These are phyloP conservation scores for Marasmius sp. DNA, from an alignment of 1,284 basidiomycete species.

Conservation along the genomic window DNA sequence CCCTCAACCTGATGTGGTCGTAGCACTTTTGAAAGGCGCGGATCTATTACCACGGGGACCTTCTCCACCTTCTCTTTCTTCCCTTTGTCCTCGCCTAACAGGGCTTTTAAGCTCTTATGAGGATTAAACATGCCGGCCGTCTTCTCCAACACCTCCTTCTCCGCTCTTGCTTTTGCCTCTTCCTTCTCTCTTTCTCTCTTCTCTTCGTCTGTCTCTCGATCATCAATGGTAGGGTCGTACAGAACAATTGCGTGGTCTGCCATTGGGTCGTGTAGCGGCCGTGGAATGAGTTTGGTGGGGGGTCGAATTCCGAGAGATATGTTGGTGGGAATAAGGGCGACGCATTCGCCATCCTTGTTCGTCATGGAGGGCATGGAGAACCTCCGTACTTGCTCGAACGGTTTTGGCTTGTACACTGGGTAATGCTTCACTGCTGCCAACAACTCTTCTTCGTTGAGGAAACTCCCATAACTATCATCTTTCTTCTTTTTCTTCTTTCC, in stretches of 20 bases:
- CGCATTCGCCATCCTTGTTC: slow-evolving; percentile 72
- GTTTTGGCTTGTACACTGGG: slow-evolving; percentile 84
- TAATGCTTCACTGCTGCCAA: slow-evolving; percentile 70
- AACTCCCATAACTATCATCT: slow-evolving; percentile 56
- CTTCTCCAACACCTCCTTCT: slow-evolving; percentile 67
- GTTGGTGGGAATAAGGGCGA: slow-evolving; percentile 68
- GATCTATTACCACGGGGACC: slow-evolving; percentile 97
- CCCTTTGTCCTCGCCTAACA: slow-evolving; percentile 78
- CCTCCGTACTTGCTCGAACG: slow-evolving; percentile 66
- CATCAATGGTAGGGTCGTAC: slow-evolving; percentile 96
- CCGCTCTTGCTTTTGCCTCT: slow-evolving; percentile 63
- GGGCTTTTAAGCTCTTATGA: slow-evolving; percentile 86
- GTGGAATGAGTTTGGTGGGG: slow-evolving; percentile 80
- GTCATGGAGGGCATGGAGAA: slow-evolving; percentile 91
- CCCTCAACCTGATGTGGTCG: slow-evolving; percentile 98
- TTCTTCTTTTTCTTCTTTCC: slow-evolving; percentile 58
- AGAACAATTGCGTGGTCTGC: slow-evolving; percentile 96
- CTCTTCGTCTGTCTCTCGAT: slow-evolving; percentile 85
- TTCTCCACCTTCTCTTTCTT: slow-evolving; percentile 73
- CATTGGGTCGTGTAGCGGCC: slow-evolving; percentile 96
- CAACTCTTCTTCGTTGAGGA: slow-evolving; percentile 56
- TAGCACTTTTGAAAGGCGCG: slow-evolving; percentile 81
- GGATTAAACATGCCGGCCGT: slow-evolving; percentile 77
- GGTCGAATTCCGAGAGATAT: slow-evolving; percentile 87
- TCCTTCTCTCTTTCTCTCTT: slow-evolving; percentile 67